Percentiles rank a stretch among this genome's conserved stretches.
These are phyloP conservation scores for Amaranthus tricolor DNA, from an alignment of 179 eudicot species.

Conservation along the genomic window DNA sequence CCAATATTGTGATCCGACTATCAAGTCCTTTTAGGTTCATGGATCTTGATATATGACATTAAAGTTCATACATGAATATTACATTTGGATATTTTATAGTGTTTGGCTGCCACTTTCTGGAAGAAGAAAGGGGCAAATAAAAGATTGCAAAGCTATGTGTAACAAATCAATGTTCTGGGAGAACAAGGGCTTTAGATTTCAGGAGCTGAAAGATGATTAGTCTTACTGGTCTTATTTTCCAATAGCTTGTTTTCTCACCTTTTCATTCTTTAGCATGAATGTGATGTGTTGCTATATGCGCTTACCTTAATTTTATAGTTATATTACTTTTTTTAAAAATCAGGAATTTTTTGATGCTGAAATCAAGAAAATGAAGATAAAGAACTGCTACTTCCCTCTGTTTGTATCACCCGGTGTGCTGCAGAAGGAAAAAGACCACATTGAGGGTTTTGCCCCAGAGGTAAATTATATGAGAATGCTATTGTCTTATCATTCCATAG, in stretches of 20 bases:
- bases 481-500: background rate
- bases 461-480: conserved; percentile 30
- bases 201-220: too few relatives aligned
- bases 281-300: background rate
- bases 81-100: too few relatives aligned
- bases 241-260: background rate
- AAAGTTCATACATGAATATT: too few relatives aligned
- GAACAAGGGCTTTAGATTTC: too few relatives aligned
- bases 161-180: too few relatives aligned
- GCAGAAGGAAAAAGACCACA: conserved; percentile 90
- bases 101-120: too few relatives aligned
- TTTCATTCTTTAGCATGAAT: background rate
- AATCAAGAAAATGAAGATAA: conserved; percentile 80
- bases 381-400: conserved; percentile 90
- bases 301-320: conserved; percentile 2
- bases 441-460: conserved; percentile 99
- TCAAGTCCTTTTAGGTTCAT: too few relatives aligned
- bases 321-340: conserved; percentile 14
- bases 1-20: too few relatives aligned
- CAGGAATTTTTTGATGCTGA: conserved; percentile 91
- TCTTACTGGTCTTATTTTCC: too few relatives aligned
- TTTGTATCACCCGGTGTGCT: conserved; percentile 83
- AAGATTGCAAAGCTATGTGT: too few relatives aligned
- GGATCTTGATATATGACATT: too few relatives aligned
- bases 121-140: too few relatives aligned